A percentile compares a stretch with the other conserved stretches of the same genome.
phyloP scores from a whole-genome alignment of 768 basidiomycete genomes.

The Tubosaeta sp. region DNA sequence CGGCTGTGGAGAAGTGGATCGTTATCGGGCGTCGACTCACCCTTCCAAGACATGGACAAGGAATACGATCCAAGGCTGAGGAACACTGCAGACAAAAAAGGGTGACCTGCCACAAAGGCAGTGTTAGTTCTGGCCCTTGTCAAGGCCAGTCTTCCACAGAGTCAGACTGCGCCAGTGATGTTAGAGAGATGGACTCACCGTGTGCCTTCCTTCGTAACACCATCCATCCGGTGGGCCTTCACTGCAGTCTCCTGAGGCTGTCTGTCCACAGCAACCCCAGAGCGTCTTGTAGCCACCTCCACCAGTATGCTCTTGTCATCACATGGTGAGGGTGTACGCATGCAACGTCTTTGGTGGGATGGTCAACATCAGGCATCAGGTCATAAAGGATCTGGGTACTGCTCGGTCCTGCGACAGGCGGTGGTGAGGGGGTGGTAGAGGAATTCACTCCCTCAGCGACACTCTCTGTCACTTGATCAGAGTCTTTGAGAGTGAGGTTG shows the following conservation, averaged over 20 bases:
- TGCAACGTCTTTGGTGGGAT: conserved; percentile 68
- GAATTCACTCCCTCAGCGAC: conserved; percentile 7
- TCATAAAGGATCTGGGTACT: conserved; percentile 44
- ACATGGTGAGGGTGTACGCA: conserved; percentile 59
- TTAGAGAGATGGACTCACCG: conserved; percentile 32
- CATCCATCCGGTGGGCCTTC: conserved; percentile 83
- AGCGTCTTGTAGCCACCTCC: conserved; percentile 44
- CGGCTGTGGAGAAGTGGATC: neutral
- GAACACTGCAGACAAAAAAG: neutral
- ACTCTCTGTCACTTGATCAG: conserved; percentile 7
- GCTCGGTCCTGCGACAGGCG: conserved; percentile 33
- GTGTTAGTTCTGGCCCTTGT: neutral
- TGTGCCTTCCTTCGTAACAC: conserved; percentile 84
- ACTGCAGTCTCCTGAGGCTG: conserved; percentile 71
- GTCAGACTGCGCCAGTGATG: neutral
- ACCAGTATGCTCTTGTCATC: conserved; percentile 80
- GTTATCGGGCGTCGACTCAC: conserved; percentile 11
- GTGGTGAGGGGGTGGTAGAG: conserved; percentile 28
- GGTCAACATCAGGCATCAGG: conserved; percentile 50
- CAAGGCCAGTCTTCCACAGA: conserved; percentile 39
- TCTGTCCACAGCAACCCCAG: conserved; percentile 72
- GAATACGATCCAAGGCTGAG: neutral
- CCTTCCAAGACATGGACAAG: conserved; percentile 25
- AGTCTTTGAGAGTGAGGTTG: conserved; percentile 16
- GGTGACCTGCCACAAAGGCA: neutral